Percentiles rank a stretch among this genome's conserved stretches.
Conservation (phyloP, 1,284 basidiomycete genomes). For the Pseudomicrostroma phylloplanum region DNA sequence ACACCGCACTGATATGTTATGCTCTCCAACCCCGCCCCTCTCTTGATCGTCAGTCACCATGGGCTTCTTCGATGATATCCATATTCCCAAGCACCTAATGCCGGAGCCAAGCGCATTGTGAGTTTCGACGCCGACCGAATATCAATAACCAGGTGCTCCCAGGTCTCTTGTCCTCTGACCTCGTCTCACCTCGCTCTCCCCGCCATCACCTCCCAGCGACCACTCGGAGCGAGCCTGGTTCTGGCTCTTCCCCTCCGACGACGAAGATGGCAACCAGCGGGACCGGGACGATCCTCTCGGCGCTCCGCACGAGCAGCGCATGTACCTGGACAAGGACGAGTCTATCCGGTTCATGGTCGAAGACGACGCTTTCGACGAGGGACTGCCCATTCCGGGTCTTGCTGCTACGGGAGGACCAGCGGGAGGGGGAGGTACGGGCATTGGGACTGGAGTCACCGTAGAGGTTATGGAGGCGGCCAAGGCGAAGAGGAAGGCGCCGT, state of each 20-base stretch:
- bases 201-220: constrained; percentile 34
- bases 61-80: constrained; percentile 91
- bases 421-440: background rate
- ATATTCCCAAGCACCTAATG: constrained; percentile 64
- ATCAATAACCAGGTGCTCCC: background rate
- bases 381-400: constrained; percentile 69
- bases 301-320: constrained; percentile 58
- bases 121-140: constrained; percentile 35
- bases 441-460: background rate
- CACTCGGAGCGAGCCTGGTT: constrained; percentile 51
- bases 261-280: constrained; percentile 22
- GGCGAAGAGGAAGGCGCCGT: constrained; percentile 7
- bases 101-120: constrained; percentile 71
- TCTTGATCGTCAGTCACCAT: constrained; percentile 63
- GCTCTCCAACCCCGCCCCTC: no score
- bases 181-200: background rate
- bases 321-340: constrained; percentile 80
- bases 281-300: constrained; percentile 20
- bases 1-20: no score
- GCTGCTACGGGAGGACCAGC: constrained; percentile 8
- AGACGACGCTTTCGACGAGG: constrained; percentile 79
- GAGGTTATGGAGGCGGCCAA: constrained; percentile 5
- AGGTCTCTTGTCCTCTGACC: background rate
- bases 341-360: constrained; percentile 81
- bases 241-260: constrained; percentile 51